Conservation (phyloP, 2,329 filamentous ascomycete genomes). For the Aspergillus sergii region DNA sequence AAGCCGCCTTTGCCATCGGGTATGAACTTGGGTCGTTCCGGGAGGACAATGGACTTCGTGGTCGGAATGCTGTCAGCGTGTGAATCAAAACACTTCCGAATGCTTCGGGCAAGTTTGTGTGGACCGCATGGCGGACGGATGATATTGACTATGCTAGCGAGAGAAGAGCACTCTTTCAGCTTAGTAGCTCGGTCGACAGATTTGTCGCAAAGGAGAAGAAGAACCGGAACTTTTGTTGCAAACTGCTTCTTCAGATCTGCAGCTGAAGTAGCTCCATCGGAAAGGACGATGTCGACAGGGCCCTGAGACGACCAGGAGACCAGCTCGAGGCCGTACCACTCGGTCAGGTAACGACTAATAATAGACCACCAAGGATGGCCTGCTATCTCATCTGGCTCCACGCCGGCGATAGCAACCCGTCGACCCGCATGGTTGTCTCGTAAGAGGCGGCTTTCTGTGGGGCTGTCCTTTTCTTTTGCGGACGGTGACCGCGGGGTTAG, state of each 20-base stretch:
- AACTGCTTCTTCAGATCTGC: slow-evolving; percentile 20
- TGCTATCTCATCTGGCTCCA: slow-evolving; percentile 21
- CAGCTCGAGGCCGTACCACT: slow-evolving; percentile 42
- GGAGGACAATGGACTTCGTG: slow-evolving; percentile 9
- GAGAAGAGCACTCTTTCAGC: slow-evolving; percentile 29
- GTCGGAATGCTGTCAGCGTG: slow-evolving; percentile 9
- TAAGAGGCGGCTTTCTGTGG: slow-evolving; percentile 27
- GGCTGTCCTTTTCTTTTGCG: slow-evolving; percentile 20
- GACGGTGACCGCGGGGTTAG: slow-evolving; percentile 16
- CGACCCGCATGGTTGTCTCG: slow-evolving; percentile 28
- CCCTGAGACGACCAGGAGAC: slow-evolving; percentile 29
- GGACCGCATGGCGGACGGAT: slow-evolving; percentile 44
- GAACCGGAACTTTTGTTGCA: slow-evolving; percentile 28
- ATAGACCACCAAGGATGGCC: slow-evolving; percentile 29
- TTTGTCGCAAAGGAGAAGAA: slow-evolving; percentile 43
- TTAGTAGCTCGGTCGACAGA: slow-evolving; percentile 37
- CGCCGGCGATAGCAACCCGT: slow-evolving; percentile 34
- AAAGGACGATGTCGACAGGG: slow-evolving; percentile 39
- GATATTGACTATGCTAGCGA: slow-evolving; percentile 40
- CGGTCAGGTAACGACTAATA: slow-evolving; percentile 35
- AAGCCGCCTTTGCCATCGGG: background rate
- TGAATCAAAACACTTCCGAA: slow-evolving; percentile 33
- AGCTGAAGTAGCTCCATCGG: slow-evolving; percentile 33
- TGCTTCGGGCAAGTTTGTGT: slow-evolving; percentile 43
- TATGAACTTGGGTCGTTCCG: slow-evolving; percentile 11